phyloP scores from a whole-genome alignment of 2,329 filamentous ascomycete species.

The Tolypocladium album region DNA sequence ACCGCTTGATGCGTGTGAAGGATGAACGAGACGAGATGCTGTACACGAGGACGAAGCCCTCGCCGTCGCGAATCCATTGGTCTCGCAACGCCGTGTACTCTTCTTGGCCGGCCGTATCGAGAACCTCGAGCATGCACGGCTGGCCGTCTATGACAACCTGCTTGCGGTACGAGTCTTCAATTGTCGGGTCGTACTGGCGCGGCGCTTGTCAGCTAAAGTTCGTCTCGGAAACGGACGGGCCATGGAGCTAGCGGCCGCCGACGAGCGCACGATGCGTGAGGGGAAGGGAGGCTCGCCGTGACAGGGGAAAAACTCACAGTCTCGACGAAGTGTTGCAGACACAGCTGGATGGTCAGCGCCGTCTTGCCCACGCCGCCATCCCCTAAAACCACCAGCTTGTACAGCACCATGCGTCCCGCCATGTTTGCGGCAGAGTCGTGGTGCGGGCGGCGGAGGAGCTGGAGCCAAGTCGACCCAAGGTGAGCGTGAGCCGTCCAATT shows the following conservation, averaged over 20 bases:
- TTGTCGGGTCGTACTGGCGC: constrained; percentile 69
- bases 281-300: not conserved
- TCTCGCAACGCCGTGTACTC: constrained; percentile 95
- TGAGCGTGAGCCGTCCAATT: not conserved
- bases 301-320: constrained; percentile 45
- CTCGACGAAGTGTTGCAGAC: constrained; percentile 96
- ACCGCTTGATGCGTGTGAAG: constrained; percentile 87
- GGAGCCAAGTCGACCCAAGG: not conserved
- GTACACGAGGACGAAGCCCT: constrained; percentile 96
- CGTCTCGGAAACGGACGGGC: not conserved
- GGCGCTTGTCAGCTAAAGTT: not conserved
- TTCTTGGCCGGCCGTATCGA: constrained; percentile 96
- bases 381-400: constrained; percentile 91
- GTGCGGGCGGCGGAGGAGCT: not conserved
- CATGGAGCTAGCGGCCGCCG: not conserved
- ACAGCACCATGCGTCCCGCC: constrained; percentile 90
- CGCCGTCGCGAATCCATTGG: constrained; percentile 96
- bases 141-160: constrained; percentile 89
- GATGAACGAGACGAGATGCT: constrained; percentile 96
- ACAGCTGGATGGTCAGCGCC: constrained; percentile 90
- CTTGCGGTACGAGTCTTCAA: constrained; percentile 81
- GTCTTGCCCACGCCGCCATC: constrained; percentile 94
- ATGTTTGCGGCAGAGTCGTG: constrained; percentile 35
- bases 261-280: not conserved
- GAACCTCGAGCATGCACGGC: constrained; percentile 93